Evolutionary conservation across 2,329 filamentous ascomycete species (phyloP), one percentile per base, ranked within the genome.

Genomic region (Waltergamsia citrina): DNA sequence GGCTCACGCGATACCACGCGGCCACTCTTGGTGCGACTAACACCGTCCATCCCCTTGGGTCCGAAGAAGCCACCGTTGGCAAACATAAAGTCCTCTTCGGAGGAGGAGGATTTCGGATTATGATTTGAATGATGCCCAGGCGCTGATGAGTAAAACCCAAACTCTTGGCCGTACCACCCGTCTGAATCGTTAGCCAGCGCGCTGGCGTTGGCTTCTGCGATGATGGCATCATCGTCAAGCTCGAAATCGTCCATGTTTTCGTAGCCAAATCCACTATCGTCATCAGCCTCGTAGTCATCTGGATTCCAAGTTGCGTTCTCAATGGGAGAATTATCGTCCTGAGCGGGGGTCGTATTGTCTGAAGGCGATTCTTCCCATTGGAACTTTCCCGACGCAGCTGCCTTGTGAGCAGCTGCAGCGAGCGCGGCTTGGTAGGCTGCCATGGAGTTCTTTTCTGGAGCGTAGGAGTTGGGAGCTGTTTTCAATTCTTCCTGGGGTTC

Each of bases 91-190:
- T 62, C 52, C 24, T 60, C 60, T 24, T 49, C 31, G 6, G 41
- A 35, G 2, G 49, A 43, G 6, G 38, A 29, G 22, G 15, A 22
- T 32, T 29, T 6, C 32, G 24, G 24, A 14, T 28, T 28, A 17
- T 28, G 26, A 6, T 62, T 60, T 20, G 60, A 63, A 15, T 65
- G 67, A 30, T 66, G 53, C 25, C 60, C 53, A 12, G 52, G 52
- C 5, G 59, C 44, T 1, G 74, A 71, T 2, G 88, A 86, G 54
- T 94, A 98, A 55, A 98, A 98, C 1, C 87, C 88, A 50, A 98
- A 98, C 53, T 98, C 92, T 45, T 87, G 81, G 0, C 92, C 92
- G 50, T 98, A 98, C 63, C 92, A 93, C 1, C 86, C 90, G 42
- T 95, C 90, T 6, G 81, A 81, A 49, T 98, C 92, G 44, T 86